These are phyloP conservation scores for Puccinia sorghi DNA, from an alignment of 1,284 basidiomycete species.

Conservation along the genomic window DNA sequence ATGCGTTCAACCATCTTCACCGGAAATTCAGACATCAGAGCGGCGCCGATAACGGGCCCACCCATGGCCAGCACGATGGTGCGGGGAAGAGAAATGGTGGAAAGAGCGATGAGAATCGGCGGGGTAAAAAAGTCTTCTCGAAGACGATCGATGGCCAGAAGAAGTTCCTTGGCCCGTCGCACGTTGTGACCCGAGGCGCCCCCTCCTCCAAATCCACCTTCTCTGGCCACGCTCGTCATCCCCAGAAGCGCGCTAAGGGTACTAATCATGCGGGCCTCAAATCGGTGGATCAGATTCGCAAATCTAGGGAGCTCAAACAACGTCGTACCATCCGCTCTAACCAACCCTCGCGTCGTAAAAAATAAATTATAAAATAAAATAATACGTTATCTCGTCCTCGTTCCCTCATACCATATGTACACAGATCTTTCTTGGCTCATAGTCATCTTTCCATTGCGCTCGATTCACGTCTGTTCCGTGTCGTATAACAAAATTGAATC, in stretches of 20 bases:
- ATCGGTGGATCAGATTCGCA: slow-evolving; percentile 79
- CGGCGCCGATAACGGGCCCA: slow-evolving; percentile 44
- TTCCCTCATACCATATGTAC: too few relatives aligned
- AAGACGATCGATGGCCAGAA: slow-evolving; percentile 55
- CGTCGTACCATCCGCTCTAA: slow-evolving; percentile 69
- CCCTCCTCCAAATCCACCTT: slow-evolving; percentile 51
- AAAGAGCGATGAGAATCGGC: slow-evolving; percentile 66
- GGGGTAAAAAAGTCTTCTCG: slow-evolving; percentile 66
- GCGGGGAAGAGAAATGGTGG: slow-evolving; percentile 60
- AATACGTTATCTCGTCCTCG: too few relatives aligned
- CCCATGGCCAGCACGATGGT: slow-evolving; percentile 66
- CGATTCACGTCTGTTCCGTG: too few relatives aligned
- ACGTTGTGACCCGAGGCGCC: slow-evolving; percentile 49
- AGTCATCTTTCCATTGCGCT: too few relatives aligned
- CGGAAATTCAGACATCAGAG: slow-evolving; percentile 40
- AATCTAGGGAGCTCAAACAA: slow-evolving; percentile 64
- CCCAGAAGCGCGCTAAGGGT: slow-evolving; percentile 47
- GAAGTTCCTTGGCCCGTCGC: slow-evolving; percentile 40
- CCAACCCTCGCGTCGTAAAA: slow-evolving; percentile 63
- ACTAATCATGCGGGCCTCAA: slow-evolving; percentile 61
- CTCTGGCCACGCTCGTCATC: slow-evolving; percentile 5
- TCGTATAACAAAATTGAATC: too few relatives aligned
- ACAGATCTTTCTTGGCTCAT: too few relatives aligned
- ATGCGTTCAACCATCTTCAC: slow-evolving; percentile 33
- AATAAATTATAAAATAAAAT: too few relatives aligned